These are phyloP conservation scores for Tetrastigma voinierianum DNA, from an alignment of 164 flowering plant genomes.

Conservation along the genomic window DNA sequence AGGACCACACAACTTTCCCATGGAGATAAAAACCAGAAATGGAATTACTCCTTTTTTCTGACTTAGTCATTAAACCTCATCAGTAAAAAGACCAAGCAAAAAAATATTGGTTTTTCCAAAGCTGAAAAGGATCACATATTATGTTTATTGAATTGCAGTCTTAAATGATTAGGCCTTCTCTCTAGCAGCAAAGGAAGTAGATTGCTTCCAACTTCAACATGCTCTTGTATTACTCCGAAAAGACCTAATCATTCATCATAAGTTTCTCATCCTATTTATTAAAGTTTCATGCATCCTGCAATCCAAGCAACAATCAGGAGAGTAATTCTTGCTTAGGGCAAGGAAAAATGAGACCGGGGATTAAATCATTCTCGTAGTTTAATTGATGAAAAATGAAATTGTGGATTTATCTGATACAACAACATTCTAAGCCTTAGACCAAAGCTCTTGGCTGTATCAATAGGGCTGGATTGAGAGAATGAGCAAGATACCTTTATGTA, in stretches of 20 bases:
- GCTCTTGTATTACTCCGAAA: not conserved
- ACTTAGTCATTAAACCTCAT: not conserved
- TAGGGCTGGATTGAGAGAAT: not conserved
- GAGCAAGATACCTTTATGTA: not conserved
- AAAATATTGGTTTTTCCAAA: not conserved
- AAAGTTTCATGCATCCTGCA: not conserved
- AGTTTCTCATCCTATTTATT: not conserved
- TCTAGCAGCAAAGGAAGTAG: not conserved
- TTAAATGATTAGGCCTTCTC: not conserved
- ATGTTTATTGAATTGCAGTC: not conserved
- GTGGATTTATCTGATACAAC: not conserved
- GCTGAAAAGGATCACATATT: not conserved
- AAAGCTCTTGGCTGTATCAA: not conserved
- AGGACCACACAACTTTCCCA: slow-evolving; percentile 37
- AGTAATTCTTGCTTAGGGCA: not conserved
- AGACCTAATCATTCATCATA: not conserved
- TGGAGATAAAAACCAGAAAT: slow-evolving; percentile 17
- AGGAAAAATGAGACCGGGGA: not conserved
- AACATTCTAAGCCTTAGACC: not conserved
- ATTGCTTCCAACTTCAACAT: slow-evolving; percentile 1
- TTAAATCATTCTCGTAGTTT: not conserved
- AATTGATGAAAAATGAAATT: not conserved
- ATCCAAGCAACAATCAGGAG: not conserved
- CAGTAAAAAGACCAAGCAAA: not conserved
- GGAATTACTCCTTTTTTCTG: not conserved